These are phyloP conservation scores for Candida lessepsii DNA, from an alignment of 805 yeast species.

Conservation along the genomic window DNA sequence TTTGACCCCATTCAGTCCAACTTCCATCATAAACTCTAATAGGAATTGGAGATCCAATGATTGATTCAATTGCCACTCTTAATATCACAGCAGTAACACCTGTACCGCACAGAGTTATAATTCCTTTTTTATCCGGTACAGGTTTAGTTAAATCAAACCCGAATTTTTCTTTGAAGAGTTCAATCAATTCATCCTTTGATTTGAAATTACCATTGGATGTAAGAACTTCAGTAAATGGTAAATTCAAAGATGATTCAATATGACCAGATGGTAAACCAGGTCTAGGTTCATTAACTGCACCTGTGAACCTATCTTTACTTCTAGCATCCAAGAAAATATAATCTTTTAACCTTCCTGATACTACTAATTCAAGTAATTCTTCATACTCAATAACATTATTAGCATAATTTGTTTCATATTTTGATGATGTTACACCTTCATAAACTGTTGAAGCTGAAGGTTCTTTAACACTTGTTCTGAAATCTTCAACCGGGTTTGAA, in stretches of 20 bases:
- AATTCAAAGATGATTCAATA: slow-evolving; percentile 71
- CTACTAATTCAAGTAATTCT: slow-evolving; percentile 59
- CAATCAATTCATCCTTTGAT: slow-evolving; percentile 43
- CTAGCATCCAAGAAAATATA: slow-evolving; percentile 80
- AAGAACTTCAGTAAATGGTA: slow-evolving; percentile 71
- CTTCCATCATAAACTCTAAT: slow-evolving; percentile 68
- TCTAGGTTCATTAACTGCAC: slow-evolving; percentile 84
- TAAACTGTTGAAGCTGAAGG: slow-evolving; percentile 11
- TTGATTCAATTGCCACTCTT: slow-evolving; percentile 58
- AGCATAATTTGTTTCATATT: slow-evolving; percentile 31
- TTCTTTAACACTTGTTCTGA: background rate
- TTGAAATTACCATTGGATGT: slow-evolving; percentile 48
- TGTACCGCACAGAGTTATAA: slow-evolving; percentile 90
- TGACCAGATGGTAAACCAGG: slow-evolving; percentile 89
- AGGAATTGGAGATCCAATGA: slow-evolving; percentile 36
- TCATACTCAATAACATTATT: slow-evolving; percentile 65
- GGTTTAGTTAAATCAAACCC: slow-evolving; percentile 30
- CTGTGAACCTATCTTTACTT: slow-evolving; percentile 69
- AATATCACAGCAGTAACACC: slow-evolving; percentile 94
- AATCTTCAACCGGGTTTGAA: slow-evolving; percentile 11
- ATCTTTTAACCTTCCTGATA: slow-evolving; percentile 40
- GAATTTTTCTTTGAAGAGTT: slow-evolving; percentile 41
- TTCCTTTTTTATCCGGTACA: slow-evolving; percentile 46
- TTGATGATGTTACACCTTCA: slow-evolving; percentile 21
- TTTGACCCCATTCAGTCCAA: slow-evolving; percentile 84